Base-by-base conservation (phyloP, 2,329 filamentous ascomycete genomes). In the Cyanodermella asteris region DNA sequence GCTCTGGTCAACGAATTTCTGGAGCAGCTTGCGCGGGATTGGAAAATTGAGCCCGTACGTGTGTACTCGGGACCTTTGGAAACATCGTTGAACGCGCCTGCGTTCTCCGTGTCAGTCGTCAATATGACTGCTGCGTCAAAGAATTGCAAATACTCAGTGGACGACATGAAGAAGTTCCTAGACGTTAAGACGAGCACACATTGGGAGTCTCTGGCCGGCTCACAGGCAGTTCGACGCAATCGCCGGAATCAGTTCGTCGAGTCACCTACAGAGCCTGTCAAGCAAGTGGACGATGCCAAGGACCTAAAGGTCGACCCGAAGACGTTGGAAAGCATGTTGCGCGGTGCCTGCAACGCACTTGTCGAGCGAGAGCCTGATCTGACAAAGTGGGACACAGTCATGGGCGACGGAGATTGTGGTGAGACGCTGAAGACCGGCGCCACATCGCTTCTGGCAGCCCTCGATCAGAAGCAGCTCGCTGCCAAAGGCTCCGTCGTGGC, bases 71-170 rank as follows among this genome's bases (percentile, higher is more conserved):
- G 74, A 16, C 74, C 45, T 80, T 80, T 72, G 81, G 74, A 5
- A 77, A 71, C 33, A 51, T 82, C 30, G 78, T 81, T 42, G 73
- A 72, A 0, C 53, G 73, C 5, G 75, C 74, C 5, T 81, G 81
- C 49, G 77, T 71, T 43, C 65, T 80, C 36, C 64, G 66, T 5
- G 45, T 82, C n/a, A n/a, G n/a, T n/a, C n/a, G n/a, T n/a, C n/a
- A n/a, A n/a, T n/a, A n/a, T n/a, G n/a, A n/a, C n/a, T n/a, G n/a
- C n/a, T n/a, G n/a, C n/a, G n/a, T n/a, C n/a, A n/a, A n/a, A n/a
- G n/a, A n/a, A n/a, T n/a, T n/a, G 72, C 78, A 44, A 72, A 65
- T 2, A 64, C 59, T 4, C 73, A 73, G 16, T 81, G 75, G 75
- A 47, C 66, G 9, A 60, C 70, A 1, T 64, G 70, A 0, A 56